Percentiles rank a stretch among this genome's conserved stretches.
phyloP scores from a whole-genome alignment of 345 rosid species.

The Balakata baccata region DNA sequence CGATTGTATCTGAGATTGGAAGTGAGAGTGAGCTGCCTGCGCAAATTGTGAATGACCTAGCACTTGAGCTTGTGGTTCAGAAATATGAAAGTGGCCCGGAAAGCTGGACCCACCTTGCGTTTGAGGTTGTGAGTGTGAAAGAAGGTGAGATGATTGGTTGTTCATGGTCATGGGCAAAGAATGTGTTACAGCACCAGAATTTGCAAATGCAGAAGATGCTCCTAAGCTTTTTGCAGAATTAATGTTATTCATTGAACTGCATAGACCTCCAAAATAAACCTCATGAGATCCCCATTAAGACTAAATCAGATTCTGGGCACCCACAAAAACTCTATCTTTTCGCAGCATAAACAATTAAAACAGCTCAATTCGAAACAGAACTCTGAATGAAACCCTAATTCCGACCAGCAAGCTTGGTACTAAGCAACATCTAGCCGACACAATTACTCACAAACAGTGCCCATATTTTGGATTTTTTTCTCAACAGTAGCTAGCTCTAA shows the following conservation, averaged over 20 bases:
- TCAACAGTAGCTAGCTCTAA: not conserved
- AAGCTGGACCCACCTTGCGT: conserved; percentile 32
- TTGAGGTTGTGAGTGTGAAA: conserved; percentile 38
- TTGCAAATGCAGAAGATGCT: conserved; percentile 28
- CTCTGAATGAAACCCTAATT: not conserved
- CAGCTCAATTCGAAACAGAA: conserved; percentile 9
- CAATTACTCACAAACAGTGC: not conserved
- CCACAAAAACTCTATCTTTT: not conserved
- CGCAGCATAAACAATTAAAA: conserved; percentile 2
- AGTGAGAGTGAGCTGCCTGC: conserved; percentile 30
- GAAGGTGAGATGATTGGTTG: conserved; percentile 30
- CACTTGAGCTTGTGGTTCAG: conserved; percentile 37
- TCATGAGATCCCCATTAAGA: conserved; percentile 16
- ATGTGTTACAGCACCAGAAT: conserved; percentile 33
- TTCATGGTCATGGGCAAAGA: conserved; percentile 28
- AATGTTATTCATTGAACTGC: conserved; percentile 35
- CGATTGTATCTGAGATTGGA: conserved; percentile 28
- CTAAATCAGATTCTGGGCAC: conserved; percentile 3
- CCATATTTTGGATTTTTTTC: not conserved
- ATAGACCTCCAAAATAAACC: conserved; percentile 2
- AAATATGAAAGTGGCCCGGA: conserved; percentile 52
- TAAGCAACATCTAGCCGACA: not conserved
- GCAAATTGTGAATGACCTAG: conserved; percentile 37
- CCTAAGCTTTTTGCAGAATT: conserved; percentile 35
- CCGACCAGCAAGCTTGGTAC: not conserved